Evolutionary conservation across 495 filamentous ascomycete genomes (phyloP).

Genomic region (Sporormia fimetaria): DNA sequence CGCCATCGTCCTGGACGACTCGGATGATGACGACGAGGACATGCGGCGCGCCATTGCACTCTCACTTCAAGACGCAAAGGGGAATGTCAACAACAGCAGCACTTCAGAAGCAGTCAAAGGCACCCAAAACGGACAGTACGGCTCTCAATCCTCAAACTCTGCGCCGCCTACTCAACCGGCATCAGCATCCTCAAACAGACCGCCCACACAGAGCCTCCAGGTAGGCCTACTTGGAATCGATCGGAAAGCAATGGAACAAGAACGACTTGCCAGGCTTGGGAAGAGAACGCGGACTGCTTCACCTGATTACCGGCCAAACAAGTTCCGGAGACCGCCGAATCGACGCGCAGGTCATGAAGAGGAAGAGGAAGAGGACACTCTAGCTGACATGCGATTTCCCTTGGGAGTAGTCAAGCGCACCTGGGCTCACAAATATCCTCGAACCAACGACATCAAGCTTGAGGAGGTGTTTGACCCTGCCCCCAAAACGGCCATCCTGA

Average conservation of each 20-base stretch:
- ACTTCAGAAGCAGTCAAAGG: neutral
- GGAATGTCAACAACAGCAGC: neutral
- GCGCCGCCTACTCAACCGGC: neutral
- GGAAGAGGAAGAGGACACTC: conserved; percentile 6
- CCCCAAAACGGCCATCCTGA: conserved; percentile 66
- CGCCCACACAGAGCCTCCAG: neutral
- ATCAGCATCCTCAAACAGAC: neutral
- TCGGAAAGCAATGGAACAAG: conserved; percentile 76
- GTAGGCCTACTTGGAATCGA: conserved; percentile 44
- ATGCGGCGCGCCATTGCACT: conserved; percentile 14
- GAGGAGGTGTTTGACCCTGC: conserved; percentile 75
- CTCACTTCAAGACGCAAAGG: conserved; percentile 13
- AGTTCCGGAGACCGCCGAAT: conserved; percentile 18
- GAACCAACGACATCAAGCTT: conserved; percentile 69
- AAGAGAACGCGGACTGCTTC: conserved; percentile 44
- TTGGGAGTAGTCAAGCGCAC: conserved; percentile 74
- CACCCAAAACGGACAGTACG: neutral
- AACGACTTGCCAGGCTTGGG: conserved; percentile 55
- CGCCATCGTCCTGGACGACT: neutral
- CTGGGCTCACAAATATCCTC: conserved; percentile 46
- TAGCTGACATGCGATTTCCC: conserved; percentile 45
- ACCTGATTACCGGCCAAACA: too few species aligned
- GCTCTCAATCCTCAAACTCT: neutral
- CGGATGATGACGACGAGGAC: conserved; percentile 12
- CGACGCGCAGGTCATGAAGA: conserved; percentile 6